These are phyloP conservation scores for Tolypocladium tundrense DNA, from an alignment of 2,329 filamentous ascomycete genomes.

Conservation along the genomic window DNA sequence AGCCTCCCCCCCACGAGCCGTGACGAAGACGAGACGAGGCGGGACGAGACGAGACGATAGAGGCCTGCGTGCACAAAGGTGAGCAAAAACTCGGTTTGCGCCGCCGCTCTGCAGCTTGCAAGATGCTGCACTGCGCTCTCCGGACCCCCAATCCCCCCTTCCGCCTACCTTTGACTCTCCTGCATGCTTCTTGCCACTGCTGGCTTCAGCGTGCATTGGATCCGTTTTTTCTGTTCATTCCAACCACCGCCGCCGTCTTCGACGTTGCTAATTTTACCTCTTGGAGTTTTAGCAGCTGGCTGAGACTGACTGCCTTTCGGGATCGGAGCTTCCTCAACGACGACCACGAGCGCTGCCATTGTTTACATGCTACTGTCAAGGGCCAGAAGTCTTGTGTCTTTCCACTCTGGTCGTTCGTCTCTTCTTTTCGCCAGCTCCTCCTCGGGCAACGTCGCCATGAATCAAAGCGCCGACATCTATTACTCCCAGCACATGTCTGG, in stretches of 20 bases:
- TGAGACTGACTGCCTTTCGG: neutral
- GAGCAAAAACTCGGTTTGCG: constrained; percentile 13
- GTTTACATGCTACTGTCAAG: neutral
- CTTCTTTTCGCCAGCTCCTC: constrained; percentile 15
- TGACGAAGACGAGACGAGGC: constrained; percentile 4
- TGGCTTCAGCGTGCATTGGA: neutral
- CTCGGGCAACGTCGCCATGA: constrained; percentile 53
- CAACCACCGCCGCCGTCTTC: neutral
- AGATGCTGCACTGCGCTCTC: neutral
- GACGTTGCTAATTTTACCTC: neutral
- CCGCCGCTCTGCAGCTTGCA: neutral
- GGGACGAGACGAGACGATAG: neutral
- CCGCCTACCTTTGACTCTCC: neutral
- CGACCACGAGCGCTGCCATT: neutral
- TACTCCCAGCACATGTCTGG: constrained; percentile 72
- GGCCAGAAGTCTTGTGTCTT: neutral
- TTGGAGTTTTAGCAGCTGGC: neutral
- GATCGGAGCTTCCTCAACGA: neutral
- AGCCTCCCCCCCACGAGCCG: neutral
- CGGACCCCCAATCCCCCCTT: too few relatives aligned
- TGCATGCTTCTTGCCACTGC: neutral
- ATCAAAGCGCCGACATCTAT: constrained; percentile 78
- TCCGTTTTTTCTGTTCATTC: neutral
- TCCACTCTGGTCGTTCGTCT: neutral
- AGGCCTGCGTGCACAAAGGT: neutral